phyloP scores from a whole-genome alignment of 805 yeast species.

The Metschnikowia chrysomelidarum region DNA sequence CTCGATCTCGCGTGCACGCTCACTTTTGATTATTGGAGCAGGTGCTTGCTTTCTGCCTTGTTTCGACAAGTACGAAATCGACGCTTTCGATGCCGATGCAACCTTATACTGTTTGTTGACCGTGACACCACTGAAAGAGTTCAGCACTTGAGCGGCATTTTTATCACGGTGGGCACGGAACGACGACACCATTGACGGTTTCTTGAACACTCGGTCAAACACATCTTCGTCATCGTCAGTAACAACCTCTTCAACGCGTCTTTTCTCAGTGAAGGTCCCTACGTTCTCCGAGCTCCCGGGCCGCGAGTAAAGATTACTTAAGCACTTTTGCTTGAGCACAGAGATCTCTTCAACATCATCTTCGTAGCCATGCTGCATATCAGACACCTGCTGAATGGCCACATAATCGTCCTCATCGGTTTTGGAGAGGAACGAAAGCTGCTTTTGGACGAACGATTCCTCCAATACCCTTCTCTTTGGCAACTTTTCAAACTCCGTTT shows the following conservation, averaged over 20 bases:
- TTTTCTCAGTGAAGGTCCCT: slow-evolving; percentile 12
- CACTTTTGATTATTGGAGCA: slow-evolving; percentile 22
- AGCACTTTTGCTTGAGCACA: slow-evolving; percentile 44
- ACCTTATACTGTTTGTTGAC: slow-evolving; percentile 52
- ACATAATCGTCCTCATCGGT: slow-evolving; percentile 33
- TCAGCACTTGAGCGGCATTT: slow-evolving; percentile 40
- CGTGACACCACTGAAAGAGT: slow-evolving; percentile 47
- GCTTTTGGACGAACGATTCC: slow-evolving; percentile 54
- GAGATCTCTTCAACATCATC: slow-evolving; percentile 44
- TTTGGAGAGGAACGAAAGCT: slow-evolving; percentile 50
- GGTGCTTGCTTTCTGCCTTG: slow-evolving; percentile 20
- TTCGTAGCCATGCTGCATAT: slow-evolving; percentile 35
- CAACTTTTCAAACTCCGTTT: slow-evolving; percentile 21
- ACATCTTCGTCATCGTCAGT: slow-evolving; percentile 35
- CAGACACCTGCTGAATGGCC: slow-evolving; percentile 29
- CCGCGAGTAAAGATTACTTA: slow-evolving; percentile 26
- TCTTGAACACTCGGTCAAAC: slow-evolving; percentile 39
- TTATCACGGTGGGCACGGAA: slow-evolving; percentile 40
- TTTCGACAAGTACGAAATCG: slow-evolving; percentile 53
- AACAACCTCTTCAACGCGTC: slow-evolving; percentile 14
- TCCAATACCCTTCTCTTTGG: slow-evolving; percentile 39
- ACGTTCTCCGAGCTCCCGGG: slow-evolving; percentile 6
- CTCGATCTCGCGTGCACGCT: slow-evolving; percentile 28
- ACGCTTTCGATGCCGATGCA: slow-evolving; percentile 55
- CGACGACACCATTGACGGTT: slow-evolving; percentile 47